Evolutionary conservation across 805 yeast species (phyloP).

Genomic region (Yarrowia sp.): DNA sequence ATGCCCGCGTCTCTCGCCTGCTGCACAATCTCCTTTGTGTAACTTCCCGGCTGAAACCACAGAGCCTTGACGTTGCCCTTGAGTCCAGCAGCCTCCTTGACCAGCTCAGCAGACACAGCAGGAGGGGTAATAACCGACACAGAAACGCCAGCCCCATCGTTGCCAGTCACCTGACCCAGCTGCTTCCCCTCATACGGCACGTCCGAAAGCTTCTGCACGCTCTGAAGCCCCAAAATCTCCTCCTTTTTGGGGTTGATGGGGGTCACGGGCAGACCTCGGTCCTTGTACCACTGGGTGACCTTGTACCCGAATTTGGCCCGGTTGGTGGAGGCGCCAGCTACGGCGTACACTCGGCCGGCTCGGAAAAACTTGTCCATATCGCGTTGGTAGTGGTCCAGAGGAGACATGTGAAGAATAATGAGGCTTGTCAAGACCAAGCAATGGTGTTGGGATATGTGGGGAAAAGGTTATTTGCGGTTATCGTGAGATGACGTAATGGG

Average conservation of each 20-base stretch:
- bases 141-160: conserved; percentile 52
- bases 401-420: conserved; percentile 1
- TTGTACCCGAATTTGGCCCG: conserved; percentile 72
- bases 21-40: conserved; percentile 57
- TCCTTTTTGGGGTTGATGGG: conserved; percentile 69
- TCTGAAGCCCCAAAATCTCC: conserved; percentile 56
- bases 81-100: conserved; percentile 52
- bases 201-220: conserved; percentile 47
- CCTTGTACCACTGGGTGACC: conserved; percentile 71
- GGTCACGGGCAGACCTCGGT: conserved; percentile 62
- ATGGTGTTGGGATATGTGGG: neutral
- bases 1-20: conserved; percentile 45
- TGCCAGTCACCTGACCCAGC: conserved; percentile 41
- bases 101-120: conserved; percentile 56
- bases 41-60: conserved; percentile 89
- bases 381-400: conserved; percentile 10
- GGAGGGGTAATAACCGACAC: conserved; percentile 83
- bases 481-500: neutral
- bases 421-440: too few relatives aligned
- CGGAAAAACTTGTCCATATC: conserved; percentile 57
- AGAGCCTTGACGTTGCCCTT: conserved; percentile 57
- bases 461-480: neutral
- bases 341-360: conserved; percentile 62
- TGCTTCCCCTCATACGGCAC: conserved; percentile 40
- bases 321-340: conserved; percentile 74